These are phyloP conservation scores for Tirmania nivea DNA, from an alignment of 495 filamentous ascomycete genomes.

Conservation along the genomic window DNA sequence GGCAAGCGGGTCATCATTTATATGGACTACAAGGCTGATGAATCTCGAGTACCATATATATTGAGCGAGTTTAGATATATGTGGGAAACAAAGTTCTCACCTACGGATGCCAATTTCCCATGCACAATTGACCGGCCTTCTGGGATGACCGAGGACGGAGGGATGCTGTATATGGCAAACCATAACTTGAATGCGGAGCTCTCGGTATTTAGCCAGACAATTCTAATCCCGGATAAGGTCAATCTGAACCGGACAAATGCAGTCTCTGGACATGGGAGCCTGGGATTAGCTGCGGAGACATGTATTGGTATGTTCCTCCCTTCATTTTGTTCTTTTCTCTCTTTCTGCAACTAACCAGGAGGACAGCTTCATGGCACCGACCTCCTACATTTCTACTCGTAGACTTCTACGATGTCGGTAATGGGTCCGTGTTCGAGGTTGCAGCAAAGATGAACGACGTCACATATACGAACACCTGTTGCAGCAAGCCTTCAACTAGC, in stretches of 20 bases:
- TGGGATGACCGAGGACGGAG: conserved; percentile 18
- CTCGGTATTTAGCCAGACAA: conserved; percentile 31
- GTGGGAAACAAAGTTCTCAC: conserved; percentile 61
- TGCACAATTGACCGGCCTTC: conserved; percentile 51
- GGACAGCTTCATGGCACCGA: conserved; percentile 35
- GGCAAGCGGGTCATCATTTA: conserved; percentile 41
- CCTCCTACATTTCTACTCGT: conserved; percentile 74
- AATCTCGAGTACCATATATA: conserved; percentile 51
- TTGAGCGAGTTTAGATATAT: conserved; percentile 43
- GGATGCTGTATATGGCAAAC: conserved; percentile 70
- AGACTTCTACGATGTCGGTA: conserved; percentile 34
- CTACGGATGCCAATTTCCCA: conserved; percentile 38
- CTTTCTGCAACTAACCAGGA: neutral
- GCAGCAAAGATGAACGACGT: conserved; percentile 73
- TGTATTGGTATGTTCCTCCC: conserved; percentile 37
- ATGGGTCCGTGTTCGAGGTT: conserved; percentile 79
- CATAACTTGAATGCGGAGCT: conserved; percentile 73
- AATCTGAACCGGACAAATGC: conserved; percentile 48
- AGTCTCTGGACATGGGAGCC: conserved; percentile 39
- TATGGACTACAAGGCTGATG: conserved; percentile 71
- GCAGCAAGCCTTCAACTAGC: neutral
- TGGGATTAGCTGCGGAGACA: conserved; percentile 43
- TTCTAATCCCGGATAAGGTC: conserved; percentile 58
- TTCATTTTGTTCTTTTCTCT: neutral
- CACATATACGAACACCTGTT: neutral